Evolutionary conservation across 2,329 filamentous ascomycete species (phyloP), one percentile per base, ranked within the genome.

Genomic region (Stagonosporopsis chrysanthemi): DNA sequence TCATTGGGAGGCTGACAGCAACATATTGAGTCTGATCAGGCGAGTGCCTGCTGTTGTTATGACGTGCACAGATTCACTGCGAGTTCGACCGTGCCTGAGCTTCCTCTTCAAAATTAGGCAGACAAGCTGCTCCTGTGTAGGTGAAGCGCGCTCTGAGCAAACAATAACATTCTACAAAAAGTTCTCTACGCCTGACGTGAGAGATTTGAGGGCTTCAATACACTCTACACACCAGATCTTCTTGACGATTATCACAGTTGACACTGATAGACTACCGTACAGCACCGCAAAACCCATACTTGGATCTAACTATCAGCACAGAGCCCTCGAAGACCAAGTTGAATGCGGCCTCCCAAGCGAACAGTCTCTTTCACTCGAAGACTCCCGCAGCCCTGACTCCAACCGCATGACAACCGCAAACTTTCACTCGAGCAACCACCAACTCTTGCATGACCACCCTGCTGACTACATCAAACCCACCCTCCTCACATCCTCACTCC

Each of bases 1-100:
- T 97, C 43, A 86, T 91, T 8, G 86, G 89, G 79, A 87, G 93
- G 62, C 77, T 97, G 72, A 83, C 87, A 5, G 89, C 90, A 14
- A 97, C 93, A 2, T 82, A 79, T 52, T 80, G 62, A 67, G 23
- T 11, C 4, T 4, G 14, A 12, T 26, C 15, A 9, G 28, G 31
- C 19, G 17, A 22, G n/a, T 2, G 31, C 4, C 14, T 33, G 15
- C 8, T 29, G 24, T n/a, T n/a, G 11, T 4, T 8, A 17, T 12
- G 26, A 29, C 6, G n/a, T 11, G 24, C 9, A 17, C 24, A 17
- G 40, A 15, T n/a, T 26, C 15, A 26, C 11, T 15, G 3, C 14
- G 31, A 33, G 31, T 2, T 29, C 2, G 9, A 11, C 6, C 9
- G 9, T 29, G 2, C 2, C 9, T 29, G 28, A 9, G 31, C 4